These are phyloP conservation scores for Scopulariopsis brevicaulis DNA, from an alignment of 2,329 filamentous ascomycete species.

Conservation along the genomic window DNA sequence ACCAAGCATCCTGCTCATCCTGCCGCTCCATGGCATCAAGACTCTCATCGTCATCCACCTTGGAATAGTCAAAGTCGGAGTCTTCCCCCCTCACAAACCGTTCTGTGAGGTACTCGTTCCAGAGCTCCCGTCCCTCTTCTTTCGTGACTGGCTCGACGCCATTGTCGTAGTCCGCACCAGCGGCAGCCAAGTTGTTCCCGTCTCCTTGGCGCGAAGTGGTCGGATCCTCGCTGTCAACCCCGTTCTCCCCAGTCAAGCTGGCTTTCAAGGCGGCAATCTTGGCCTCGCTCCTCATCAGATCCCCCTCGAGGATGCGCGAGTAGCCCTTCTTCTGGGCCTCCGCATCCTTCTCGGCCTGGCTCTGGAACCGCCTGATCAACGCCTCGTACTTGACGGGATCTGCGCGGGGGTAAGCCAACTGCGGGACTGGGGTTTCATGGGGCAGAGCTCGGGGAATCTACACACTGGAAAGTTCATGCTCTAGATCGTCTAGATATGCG, in stretches of 20 bases:
- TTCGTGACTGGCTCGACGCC: conserved; percentile 24
- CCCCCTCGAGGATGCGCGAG: conserved; percentile 66
- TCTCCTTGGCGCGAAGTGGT: background rate
- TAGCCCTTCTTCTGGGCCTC: conserved; percentile 68
- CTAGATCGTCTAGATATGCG: conserved; percentile 51
- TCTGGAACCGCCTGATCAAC: conserved; percentile 67
- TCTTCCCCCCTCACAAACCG: conserved; percentile 68
- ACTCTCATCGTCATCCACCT: conserved; percentile 60
- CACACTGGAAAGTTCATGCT: conserved; percentile 44
- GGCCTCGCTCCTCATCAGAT: conserved; percentile 65
- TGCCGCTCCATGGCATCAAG: conserved; percentile 51
- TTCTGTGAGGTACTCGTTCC: conserved; percentile 60
- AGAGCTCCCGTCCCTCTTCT: conserved; percentile 56
- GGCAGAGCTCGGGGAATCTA: background rate
- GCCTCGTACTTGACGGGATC: conserved; percentile 77
- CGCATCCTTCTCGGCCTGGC: conserved; percentile 57
- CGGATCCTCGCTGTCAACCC: background rate
- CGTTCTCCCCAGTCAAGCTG: conserved; percentile 17
- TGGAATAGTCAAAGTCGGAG: conserved; percentile 64
- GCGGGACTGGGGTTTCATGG: too few relatives aligned
- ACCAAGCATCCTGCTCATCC: conserved; percentile 65
- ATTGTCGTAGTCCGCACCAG: background rate
- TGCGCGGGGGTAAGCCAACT: conserved; percentile 10
- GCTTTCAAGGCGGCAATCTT: conserved; percentile 47
- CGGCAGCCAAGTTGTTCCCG: background rate